These are phyloP conservation scores for Candida anglica DNA, from an alignment of 805 yeast species.

Conservation along the genomic window DNA sequence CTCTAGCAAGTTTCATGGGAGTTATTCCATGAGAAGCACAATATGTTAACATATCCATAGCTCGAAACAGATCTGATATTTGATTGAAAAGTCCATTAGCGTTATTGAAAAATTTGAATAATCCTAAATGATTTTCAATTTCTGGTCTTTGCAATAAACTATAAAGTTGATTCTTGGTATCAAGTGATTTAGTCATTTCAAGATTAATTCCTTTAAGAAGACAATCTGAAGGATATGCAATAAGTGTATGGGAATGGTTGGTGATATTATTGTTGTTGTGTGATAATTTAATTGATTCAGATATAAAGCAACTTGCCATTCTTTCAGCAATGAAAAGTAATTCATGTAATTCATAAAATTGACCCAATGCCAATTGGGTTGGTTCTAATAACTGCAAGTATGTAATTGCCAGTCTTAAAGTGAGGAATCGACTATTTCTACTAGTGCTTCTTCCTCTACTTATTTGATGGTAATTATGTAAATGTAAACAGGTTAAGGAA, in stretches of 20 bases:
- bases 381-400: slow-evolving; percentile 25
- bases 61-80: not conserved
- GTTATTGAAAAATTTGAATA: slow-evolving; percentile 4
- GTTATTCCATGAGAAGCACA: not conserved
- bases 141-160: slow-evolving; percentile 1
- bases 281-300: too few relatives aligned
- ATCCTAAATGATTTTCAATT: not conserved
- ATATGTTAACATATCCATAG: not conserved
- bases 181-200: not conserved
- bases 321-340: slow-evolving; percentile 25
- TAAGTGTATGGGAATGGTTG: slow-evolving; percentile 7
- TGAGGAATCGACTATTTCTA: slow-evolving; percentile 14
- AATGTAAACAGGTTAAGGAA: slow-evolving; percentile 22
- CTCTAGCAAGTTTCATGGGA: not conserved
- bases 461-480: slow-evolving; percentile 27
- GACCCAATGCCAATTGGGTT: slow-evolving; percentile 8
- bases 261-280: slow-evolving; percentile 12
- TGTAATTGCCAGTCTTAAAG: slow-evolving; percentile 25
- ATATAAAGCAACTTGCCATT: too few relatives aligned
- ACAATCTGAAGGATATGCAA: slow-evolving; percentile 1
- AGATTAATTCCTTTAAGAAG: not conserved
- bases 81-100: not conserved
- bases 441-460: not conserved
- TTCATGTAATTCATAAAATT: slow-evolving; percentile 29
- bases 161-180: slow-evolving; percentile 1